phyloP scores from a whole-genome alignment of 176 grass and related monocot species.

The Triticum aestivum region DNA sequence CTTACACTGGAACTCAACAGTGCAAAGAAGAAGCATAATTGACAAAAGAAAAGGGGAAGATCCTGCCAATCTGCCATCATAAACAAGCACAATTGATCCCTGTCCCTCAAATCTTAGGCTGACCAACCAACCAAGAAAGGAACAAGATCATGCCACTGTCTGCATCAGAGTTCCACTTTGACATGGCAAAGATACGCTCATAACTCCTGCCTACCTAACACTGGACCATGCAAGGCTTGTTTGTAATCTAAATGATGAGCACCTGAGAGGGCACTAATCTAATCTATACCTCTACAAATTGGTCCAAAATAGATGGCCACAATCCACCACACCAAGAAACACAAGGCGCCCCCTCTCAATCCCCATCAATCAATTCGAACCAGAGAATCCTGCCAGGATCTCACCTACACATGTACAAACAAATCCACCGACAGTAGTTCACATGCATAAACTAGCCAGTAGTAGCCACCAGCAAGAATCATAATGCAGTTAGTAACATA shows the following conservation, averaged over 20 bases:
- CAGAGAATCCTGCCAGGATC: slow-evolving; percentile 37
- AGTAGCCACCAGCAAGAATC: background rate
- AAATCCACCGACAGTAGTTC: slow-evolving; percentile 28
- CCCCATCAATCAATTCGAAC: slow-evolving; percentile 50
- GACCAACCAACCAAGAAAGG: slow-evolving; percentile 6
- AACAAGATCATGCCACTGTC: slow-evolving; percentile 27
- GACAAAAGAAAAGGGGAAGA: background rate
- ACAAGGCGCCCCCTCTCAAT: slow-evolving; percentile 19
- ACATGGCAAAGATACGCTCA: slow-evolving; percentile 5
- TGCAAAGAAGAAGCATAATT: background rate
- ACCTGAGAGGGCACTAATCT: slow-evolving; percentile 32
- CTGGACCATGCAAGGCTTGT: slow-evolving; percentile 31
- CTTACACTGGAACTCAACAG: background rate
- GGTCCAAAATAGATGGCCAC: too few relatives aligned
- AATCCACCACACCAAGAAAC: background rate
- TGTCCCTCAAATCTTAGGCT: background rate
- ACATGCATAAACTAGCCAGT: slow-evolving; percentile 1
- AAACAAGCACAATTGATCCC: background rate
- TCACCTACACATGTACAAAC: slow-evolving; percentile 38
- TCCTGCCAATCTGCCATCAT: background rate
- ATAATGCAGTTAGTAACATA: background rate
- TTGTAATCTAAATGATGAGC: slow-evolving; percentile 9
- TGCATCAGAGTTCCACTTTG: slow-evolving; percentile 8
- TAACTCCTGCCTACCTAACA: background rate
- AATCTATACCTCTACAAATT: too few relatives aligned